These are phyloP conservation scores for Pichia sp. DNA, from an alignment of 1,139 yeast genomes.

Conservation along the genomic window DNA sequence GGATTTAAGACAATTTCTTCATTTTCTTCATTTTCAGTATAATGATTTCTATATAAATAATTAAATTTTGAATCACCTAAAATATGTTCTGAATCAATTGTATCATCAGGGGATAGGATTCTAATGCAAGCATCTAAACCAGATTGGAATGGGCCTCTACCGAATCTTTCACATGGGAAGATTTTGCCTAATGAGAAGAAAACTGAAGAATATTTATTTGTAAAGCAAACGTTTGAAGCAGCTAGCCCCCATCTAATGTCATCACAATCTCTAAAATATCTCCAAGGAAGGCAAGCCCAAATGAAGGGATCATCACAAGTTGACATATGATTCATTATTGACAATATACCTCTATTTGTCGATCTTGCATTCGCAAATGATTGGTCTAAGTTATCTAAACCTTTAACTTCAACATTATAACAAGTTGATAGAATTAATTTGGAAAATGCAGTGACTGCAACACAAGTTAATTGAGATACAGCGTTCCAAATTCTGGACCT, in stretches of 20 bases:
- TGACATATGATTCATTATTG: conserved; percentile 96
- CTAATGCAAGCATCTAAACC: conserved; percentile 85
- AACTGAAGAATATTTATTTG: conserved; percentile 42
- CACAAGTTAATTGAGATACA: conserved; percentile 64
- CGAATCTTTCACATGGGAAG: conserved; percentile 78
- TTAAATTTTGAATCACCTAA: conserved; percentile 7
- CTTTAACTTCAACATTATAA: conserved; percentile 57
- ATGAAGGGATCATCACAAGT: conserved; percentile 89
- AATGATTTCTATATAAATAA: conserved; percentile 22
- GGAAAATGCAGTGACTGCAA: conserved; percentile 57
- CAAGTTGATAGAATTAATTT: conserved; percentile 54
- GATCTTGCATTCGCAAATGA: conserved; percentile 56
- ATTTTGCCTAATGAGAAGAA: conserved; percentile 88
- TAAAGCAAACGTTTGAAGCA: conserved; percentile 85
- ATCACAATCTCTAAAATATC: conserved; percentile 55
- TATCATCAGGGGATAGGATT: conserved; percentile 73
- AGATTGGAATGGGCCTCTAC: conserved; percentile 89
- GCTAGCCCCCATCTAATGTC: conserved; percentile 91
- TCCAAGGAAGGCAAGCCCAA: conserved; percentile 81
- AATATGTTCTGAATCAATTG: conserved; percentile 45
- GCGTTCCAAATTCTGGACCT: conserved; percentile 53
- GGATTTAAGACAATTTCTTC: not conserved
- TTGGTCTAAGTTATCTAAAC: conserved; percentile 54
- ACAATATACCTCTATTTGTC: conserved; percentile 69
- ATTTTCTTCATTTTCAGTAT: not conserved